A percentile compares a stretch with the other conserved stretches of the same genome.
Conservation (phyloP, 768 basidiomycete genomes). For the Podaxis mareebaensis region DNA sequence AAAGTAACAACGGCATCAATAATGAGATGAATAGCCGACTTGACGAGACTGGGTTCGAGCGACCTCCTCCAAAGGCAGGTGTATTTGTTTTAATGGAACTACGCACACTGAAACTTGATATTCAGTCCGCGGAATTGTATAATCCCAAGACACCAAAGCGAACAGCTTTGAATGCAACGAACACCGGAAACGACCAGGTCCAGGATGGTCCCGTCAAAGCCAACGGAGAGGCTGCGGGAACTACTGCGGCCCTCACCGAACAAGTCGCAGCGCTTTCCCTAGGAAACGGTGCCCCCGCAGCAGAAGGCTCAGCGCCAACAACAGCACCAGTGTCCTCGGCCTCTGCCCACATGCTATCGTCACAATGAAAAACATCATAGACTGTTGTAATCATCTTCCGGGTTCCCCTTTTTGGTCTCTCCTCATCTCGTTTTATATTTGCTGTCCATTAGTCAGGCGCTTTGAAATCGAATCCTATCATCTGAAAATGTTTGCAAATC, state of each 20-base stretch:
- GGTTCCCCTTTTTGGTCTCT: not conserved
- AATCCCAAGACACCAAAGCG: constrained; percentile 33
- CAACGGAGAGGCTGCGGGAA: constrained; percentile 27
- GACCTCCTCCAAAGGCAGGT: constrained; percentile 47
- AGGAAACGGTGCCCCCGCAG: constrained; percentile 11
- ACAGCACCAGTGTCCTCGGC: not conserved
- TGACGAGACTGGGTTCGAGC: constrained; percentile 49
- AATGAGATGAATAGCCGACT: constrained; percentile 27
- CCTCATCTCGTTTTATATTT: constrained; percentile 4
- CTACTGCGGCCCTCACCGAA: constrained; percentile 33
- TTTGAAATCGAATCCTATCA: not conserved
- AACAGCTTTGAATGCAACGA: constrained; percentile 25
- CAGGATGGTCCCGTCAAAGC: constrained; percentile 24
- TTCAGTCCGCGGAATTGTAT: constrained; percentile 33
- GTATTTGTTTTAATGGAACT: too few relatives aligned
- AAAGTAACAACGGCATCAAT: constrained; percentile 27
- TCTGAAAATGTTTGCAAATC: constrained; percentile 6
- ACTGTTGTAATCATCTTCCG: not conserved
- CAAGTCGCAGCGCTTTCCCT: constrained; percentile 38
- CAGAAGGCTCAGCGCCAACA: not conserved
- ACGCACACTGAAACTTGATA: not conserved
- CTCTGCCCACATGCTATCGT: not conserved
- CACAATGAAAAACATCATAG: not conserved
- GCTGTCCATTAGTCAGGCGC: constrained; percentile 9
- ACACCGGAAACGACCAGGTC: constrained; percentile 22